Evolutionary conservation across 192 early-diverging fungal genomes (phyloP).

Genomic region (Pecoramyces ruminantium): DNA sequence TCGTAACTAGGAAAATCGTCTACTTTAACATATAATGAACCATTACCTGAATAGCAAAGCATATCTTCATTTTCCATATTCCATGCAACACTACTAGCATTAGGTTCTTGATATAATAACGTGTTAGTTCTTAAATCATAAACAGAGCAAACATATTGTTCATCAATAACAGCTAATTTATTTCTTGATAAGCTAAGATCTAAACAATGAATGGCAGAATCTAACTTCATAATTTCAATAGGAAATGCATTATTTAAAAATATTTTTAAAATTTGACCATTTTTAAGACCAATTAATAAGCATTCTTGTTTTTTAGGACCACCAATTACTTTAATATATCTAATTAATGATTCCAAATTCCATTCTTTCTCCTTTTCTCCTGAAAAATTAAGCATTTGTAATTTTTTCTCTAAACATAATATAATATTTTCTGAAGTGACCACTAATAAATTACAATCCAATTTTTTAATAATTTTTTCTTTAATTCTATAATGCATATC

Average conservation of each 20-base stretch:
- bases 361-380: conserved; percentile 36
- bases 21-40: conserved; percentile 26
- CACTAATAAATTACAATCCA: conserved; percentile 41
- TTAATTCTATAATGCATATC: conserved; percentile 45
- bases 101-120: conserved; percentile 36
- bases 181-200: conserved; percentile 24
- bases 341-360: conserved; percentile 26
- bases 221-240: conserved; percentile 22
- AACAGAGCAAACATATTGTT: conserved; percentile 27
- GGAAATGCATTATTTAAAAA: conserved; percentile 40
- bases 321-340: conserved; percentile 36
- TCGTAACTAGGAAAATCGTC: conserved; percentile 23
- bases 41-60: conserved; percentile 28
- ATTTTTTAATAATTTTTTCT: conserved; percentile 29
- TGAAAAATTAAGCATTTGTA: conserved; percentile 25
- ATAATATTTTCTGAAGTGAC: conserved; percentile 34
- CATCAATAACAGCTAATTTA: conserved; percentile 34
- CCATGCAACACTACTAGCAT: conserved; percentile 32
- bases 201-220: conserved; percentile 20
- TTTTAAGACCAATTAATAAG: conserved; percentile 29
- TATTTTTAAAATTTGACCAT: conserved; percentile 28
- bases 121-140: conserved; percentile 28
- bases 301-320: conserved; percentile 32
- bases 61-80: conserved; percentile 34
- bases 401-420: conserved; percentile 26